Base-by-base conservation (phyloP, 192 early-diverging fungal species). In the Entomortierella beljakovae region DNA sequence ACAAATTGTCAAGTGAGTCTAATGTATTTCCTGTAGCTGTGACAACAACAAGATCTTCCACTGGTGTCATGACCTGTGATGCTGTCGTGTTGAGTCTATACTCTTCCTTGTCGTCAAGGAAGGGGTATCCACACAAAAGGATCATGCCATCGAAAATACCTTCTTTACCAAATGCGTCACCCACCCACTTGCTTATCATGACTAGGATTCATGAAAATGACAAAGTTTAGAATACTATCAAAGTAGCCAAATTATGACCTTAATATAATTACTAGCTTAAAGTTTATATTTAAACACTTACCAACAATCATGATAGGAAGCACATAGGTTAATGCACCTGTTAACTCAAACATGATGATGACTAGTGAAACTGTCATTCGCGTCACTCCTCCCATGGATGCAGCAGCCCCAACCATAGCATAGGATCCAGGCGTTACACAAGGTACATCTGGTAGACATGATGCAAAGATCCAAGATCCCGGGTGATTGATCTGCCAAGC, bases 331-430 rank as follows among this genome's bases (percentile, higher is more conserved):
- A 99, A 84, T 3, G 95, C 94, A 3, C 97, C 98, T 18, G 97
- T 99, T 48, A 99, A 86, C 81, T 99, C 98, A 83, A 99, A 99
- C 97, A 99, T 98, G 35, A 99, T 94, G n/a, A 99, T 97, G 5
- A 97, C 93, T 0, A 95, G 75, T 2, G 94, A 93, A 1, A 96
- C 94, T 3, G 93, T 97, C 88, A 97, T 95, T 7, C 96, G 89
- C n/a, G 95, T 97, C 6, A 95, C 91, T 23, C 95, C 88, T 42
- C 92, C 85, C 58, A 97, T 88, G 51, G 84, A 92, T 26, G 91
- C 82, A 5, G 96, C 96, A 57, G 96, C 96, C 7, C 92, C 94
- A 1, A 96, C 86, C 63, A 94, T 86, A 4, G 94, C 97, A 76
- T 93, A 91, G 22, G 92, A 90, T 33, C 93, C 95, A 8, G 93